Conservation (phyloP, 768 basidiomycete genomes). For the Pilatotrama ljubarskyi region DNA sequence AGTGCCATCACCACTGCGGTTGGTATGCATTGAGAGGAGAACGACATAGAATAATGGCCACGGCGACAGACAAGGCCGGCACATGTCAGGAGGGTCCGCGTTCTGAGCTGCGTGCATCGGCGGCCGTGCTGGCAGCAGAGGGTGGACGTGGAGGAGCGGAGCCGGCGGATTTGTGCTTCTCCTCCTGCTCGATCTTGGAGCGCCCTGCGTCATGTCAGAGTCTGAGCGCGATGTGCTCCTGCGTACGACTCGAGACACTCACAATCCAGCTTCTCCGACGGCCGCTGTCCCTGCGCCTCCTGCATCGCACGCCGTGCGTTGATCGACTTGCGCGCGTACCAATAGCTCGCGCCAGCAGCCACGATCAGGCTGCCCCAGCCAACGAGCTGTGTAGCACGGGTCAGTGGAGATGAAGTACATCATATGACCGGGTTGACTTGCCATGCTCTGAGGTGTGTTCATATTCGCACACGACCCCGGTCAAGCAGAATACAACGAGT, state of each 20-base stretch:
- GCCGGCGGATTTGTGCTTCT: background rate
- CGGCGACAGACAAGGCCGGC: too few species aligned
- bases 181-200: constrained; percentile 15
- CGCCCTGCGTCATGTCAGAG: constrained; percentile 16
- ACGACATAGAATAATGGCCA: too few species aligned
- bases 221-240: background rate
- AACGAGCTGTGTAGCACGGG: constrained; percentile 27
- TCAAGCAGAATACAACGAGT: background rate
- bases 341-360: constrained; percentile 40
- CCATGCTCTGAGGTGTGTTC: constrained; percentile 21
- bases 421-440: background rate
- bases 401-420: background rate
- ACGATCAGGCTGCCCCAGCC: constrained; percentile 38
- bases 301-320: constrained; percentile 37
- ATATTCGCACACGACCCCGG: background rate
- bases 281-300: constrained; percentile 32
- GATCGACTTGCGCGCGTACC: constrained; percentile 39
- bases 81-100: constrained; percentile 6
- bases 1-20: too few species aligned
- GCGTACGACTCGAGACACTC: constrained; percentile 5
- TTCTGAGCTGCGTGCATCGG: background rate
- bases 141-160: background rate
- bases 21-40: too few species aligned
- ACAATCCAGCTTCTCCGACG: constrained; percentile 38
- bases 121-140: background rate